Conservation (phyloP, 1,284 basidiomycete species). For the Cryptococcus wingfieldii region DNA sequence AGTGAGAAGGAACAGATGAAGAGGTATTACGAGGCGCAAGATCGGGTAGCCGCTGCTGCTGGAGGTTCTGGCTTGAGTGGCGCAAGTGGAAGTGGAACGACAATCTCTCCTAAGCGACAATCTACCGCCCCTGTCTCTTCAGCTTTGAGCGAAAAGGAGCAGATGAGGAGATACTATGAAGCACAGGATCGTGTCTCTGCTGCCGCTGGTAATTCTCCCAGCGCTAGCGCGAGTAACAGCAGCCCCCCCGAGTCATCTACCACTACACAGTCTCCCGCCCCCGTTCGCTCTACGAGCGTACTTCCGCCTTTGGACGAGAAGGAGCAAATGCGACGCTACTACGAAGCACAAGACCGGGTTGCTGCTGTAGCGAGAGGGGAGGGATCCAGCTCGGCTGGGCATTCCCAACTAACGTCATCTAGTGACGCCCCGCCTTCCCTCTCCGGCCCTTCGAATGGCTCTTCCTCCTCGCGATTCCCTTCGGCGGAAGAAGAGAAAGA, state of each 20-base stretch:
- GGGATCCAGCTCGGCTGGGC: background rate
- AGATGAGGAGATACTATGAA: constrained; percentile 38
- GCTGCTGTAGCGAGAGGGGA: constrained; percentile 1
- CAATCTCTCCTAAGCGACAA: background rate
- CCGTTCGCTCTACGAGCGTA: background rate
- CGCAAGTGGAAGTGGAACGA: background rate
- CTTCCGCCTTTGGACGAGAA: constrained; percentile 31
- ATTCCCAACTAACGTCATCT: background rate
- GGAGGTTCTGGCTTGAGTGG: background rate
- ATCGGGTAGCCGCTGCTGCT: constrained; percentile 36
- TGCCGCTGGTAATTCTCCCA: background rate
- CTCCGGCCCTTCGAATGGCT: background rate
- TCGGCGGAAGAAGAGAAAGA: background rate
- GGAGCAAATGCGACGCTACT: constrained; percentile 43
- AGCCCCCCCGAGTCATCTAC: background rate
- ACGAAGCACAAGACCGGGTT: constrained; percentile 58
- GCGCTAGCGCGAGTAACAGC: background rate
- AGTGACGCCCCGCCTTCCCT: background rate
- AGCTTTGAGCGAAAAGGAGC: constrained; percentile 32
- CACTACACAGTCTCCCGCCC: background rate
- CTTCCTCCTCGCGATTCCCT: background rate
- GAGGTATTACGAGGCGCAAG: constrained; percentile 57
- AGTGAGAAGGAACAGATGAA: constrained; percentile 46
- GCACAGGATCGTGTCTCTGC: constrained; percentile 19
- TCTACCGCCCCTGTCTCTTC: background rate